phyloP scores from a whole-genome alignment of 306 rosid genomes.

The Clitoria ternatea region DNA sequence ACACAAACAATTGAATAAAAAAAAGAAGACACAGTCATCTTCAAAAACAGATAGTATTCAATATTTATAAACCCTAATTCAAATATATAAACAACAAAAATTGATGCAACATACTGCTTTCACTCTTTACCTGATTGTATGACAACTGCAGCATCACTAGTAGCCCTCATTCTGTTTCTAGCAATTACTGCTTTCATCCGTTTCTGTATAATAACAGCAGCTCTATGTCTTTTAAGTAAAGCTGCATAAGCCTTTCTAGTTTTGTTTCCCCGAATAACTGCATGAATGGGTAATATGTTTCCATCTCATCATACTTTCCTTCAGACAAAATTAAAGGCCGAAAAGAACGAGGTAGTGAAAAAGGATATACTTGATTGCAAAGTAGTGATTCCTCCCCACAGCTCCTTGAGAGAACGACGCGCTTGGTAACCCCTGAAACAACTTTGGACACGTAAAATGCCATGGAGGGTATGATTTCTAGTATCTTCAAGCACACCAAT shows the following conservation, averaged over 20 bases:
- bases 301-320: not conserved
- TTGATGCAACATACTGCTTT: not conserved
- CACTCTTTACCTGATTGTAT: slow-evolving; percentile 88
- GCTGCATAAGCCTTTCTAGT: slow-evolving; percentile 62
- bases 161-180: slow-evolving; percentile 41
- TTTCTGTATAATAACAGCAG: slow-evolving; percentile 70
- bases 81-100: not conserved
- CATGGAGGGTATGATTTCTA: slow-evolving; percentile 89
- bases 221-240: slow-evolving; percentile 59
- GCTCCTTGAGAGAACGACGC: slow-evolving; percentile 59
- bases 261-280: slow-evolving; percentile 75
- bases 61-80: not conserved
- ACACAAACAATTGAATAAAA: too few species aligned
- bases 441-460: slow-evolving; percentile 88
- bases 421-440: slow-evolving; percentile 91
- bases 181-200: slow-evolving; percentile 48
- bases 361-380: slow-evolving; percentile 80
- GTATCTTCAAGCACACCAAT: slow-evolving; percentile 97
- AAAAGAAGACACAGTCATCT: not conserved
- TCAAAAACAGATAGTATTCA: not conserved
- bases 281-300: slow-evolving; percentile 32
- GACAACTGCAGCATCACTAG: slow-evolving; percentile 49
- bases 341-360: slow-evolving; percentile 16
- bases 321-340: slow-evolving; percentile 15
- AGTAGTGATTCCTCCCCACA: slow-evolving; percentile 52